These are phyloP conservation scores for Porogramme epimiltina DNA, from an alignment of 1,284 basidiomycete species.

Conservation along the genomic window DNA sequence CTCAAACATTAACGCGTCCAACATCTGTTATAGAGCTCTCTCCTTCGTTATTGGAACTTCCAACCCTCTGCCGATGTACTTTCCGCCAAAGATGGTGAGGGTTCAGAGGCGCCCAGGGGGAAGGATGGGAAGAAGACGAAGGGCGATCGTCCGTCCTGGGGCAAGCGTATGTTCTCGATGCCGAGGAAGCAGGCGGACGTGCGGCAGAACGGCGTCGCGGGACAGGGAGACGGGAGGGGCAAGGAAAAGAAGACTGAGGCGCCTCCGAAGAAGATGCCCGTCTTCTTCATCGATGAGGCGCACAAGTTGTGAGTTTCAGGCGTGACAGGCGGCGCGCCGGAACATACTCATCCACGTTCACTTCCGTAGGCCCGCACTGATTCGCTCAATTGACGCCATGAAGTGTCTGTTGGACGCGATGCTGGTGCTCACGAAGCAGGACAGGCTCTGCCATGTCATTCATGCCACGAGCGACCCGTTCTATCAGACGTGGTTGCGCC, in stretches of 20 bases:
- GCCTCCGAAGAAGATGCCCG: slow-evolving; percentile 69
- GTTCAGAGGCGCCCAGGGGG: slow-evolving; percentile 10
- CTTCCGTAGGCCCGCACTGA: slow-evolving; percentile 67
- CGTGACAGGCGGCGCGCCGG: too few relatives aligned
- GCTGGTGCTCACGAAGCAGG: slow-evolving; percentile 84
- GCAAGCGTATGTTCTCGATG: slow-evolving; percentile 25
- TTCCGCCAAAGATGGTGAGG: slow-evolving; percentile 9
- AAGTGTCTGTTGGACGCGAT: slow-evolving; percentile 82
- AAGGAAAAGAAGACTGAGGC: slow-evolving; percentile 36
- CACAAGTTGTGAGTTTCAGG: slow-evolving; percentile 65
- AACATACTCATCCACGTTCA: too few relatives aligned
- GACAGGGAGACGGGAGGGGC: slow-evolving; percentile 25
- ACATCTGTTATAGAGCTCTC: slow-evolving; percentile 49
- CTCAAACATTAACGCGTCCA: not conserved
- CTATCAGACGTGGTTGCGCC: slow-evolving; percentile 80
- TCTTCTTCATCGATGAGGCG: slow-evolving; percentile 82
- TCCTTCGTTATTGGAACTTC: slow-evolving; percentile 73
- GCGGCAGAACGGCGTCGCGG: slow-evolving; percentile 28
- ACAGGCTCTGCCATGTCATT: slow-evolving; percentile 79
- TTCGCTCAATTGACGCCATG: slow-evolving; percentile 77
- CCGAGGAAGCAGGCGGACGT: slow-evolving; percentile 16
- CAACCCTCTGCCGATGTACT: slow-evolving; percentile 38
- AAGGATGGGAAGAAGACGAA: slow-evolving; percentile 11
- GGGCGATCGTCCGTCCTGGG: slow-evolving; percentile 22
- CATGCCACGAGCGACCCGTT: slow-evolving; percentile 85